These are phyloP conservation scores for Pleurotus citrinopileatus DNA, from an alignment of 768 basidiomycete species.

Conservation along the genomic window DNA sequence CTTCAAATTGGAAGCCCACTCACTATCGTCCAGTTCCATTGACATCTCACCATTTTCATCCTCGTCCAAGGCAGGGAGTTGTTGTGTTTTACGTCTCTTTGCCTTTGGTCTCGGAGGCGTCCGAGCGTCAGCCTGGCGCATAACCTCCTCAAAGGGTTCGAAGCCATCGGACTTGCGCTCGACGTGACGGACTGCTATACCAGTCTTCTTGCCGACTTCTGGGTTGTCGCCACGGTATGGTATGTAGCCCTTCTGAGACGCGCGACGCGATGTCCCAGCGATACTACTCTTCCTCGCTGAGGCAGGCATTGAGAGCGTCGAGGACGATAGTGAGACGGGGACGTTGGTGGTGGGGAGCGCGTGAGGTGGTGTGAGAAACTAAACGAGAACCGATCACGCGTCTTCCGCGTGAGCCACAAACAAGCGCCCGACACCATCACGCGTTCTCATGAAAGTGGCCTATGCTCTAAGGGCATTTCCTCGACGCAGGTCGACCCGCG, in stretches of 20 bases:
- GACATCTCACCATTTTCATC: constrained; percentile 68
- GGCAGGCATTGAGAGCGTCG: constrained; percentile 32
- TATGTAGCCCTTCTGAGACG: constrained; percentile 63
- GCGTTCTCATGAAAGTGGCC: not conserved
- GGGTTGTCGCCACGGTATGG: constrained; percentile 79
- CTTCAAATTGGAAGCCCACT: constrained; percentile 21
- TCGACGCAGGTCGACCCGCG: not conserved
- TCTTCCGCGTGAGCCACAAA: constrained; percentile 17
- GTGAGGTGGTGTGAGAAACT: not conserved
- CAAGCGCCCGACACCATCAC: not conserved
- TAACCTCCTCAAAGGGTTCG: constrained; percentile 75
- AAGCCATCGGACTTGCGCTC: constrained; percentile 79
- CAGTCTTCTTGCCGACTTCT: constrained; percentile 78
- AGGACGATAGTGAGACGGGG: not conserved
- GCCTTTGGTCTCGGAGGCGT: constrained; percentile 57
- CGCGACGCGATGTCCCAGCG: constrained; percentile 42
- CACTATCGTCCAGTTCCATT: constrained; percentile 77
- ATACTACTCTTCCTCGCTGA: constrained; percentile 46
- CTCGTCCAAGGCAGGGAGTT: constrained; percentile 31
- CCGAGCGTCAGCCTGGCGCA: constrained; percentile 66
- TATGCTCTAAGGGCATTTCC: not conserved
- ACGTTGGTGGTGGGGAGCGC: not conserved
- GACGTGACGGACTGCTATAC: constrained; percentile 64
- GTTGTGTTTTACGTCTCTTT: constrained; percentile 44
- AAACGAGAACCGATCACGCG: constrained; percentile 8